Base-by-base conservation (phyloP, 116 monocot species). In the Zostera marina region DNA sequence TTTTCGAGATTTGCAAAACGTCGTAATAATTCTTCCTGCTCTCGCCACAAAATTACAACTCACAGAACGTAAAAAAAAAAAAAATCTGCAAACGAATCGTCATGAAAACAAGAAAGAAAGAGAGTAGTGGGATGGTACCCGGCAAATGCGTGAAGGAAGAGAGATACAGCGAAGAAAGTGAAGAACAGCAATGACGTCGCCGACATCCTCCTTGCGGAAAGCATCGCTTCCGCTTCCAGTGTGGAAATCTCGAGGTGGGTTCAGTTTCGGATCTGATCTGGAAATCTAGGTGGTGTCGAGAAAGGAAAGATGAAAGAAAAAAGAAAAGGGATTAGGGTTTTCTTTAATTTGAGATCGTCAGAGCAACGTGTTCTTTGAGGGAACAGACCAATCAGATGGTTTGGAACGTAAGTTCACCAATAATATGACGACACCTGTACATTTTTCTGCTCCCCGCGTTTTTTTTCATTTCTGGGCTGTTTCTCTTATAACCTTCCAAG, bases 1-100 rank as follows among this genome's bases (percentile, higher is more conserved):
- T 81, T 61, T 68, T 76, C 13, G 99, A 60, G 6, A 99, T 84
- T 66, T 87, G 81, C 57, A 99, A 62, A 42, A 87, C 70, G 53
- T 99, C 91, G 63, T 99, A 99, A 59, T 84, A 99, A 62, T 53
- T 91, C 79, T 84, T 99, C 75, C 98, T 99, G 67, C 62, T 58
- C 44, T 13, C 15, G 3, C 45, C 59, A 48, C 22, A 25, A 3
- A 67, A 52, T 44, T 9, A 63, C 54, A 59, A 16, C 42, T 26
- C 41, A 26, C 7, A 38, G 1, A 63, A 62, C 49, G 53, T 9
- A 47, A 4, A 0, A 47, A 52, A 41, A 57, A 17, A 64, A 42
- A n/a, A 2, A 24, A 11, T 13, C 24, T 24, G 11, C 23, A 1
- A 9, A 24, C 17, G 11, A 20, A 12, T 10, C 54, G 13, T 11